Conservation (phyloP, 2,329 filamentous ascomycete species). For the Tricladium varicosporioides region DNA sequence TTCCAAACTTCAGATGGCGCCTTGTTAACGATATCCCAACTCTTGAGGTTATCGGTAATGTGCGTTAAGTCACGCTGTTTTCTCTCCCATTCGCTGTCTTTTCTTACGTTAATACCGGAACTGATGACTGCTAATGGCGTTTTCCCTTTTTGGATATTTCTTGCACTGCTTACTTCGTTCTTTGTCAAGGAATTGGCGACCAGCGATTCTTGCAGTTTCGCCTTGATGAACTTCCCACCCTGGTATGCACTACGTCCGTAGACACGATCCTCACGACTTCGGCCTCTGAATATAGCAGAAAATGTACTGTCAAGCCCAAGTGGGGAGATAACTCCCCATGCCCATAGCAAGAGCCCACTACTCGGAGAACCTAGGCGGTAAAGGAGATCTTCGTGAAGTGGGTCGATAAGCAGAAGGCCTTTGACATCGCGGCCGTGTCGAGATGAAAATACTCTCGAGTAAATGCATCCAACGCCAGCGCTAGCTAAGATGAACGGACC, state of each 20-base stretch:
- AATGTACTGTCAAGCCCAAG: conserved; percentile 78
- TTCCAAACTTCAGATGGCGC: conserved; percentile 87
- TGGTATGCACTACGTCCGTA: conserved; percentile 80
- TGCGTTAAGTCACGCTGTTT: conserved; percentile 83
- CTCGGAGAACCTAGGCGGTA: conserved; percentile 61
- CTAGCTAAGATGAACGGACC: conserved; percentile 89
- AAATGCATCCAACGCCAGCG: conserved; percentile 82
- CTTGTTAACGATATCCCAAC: conserved; percentile 83
- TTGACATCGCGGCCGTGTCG: conserved; percentile 72
- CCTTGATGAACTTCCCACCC: conserved; percentile 80
- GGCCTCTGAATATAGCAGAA: conserved; percentile 78
- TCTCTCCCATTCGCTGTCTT: conserved; percentile 70
- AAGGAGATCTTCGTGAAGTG: conserved; percentile 84
- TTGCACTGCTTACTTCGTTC: conserved; percentile 75
- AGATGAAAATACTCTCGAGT: conserved; percentile 87
- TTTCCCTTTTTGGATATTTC: conserved; percentile 73
- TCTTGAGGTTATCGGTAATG: conserved; percentile 73
- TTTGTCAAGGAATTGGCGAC: conserved; percentile 82
- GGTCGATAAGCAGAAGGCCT: conserved; percentile 83
- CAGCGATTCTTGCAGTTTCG: conserved; percentile 87
- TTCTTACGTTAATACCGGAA: conserved; percentile 69
- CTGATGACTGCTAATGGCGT: conserved; percentile 79
- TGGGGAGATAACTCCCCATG: conserved; percentile 80
- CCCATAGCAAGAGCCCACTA: conserved; percentile 82
- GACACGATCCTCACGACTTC: conserved; percentile 77